A percentile compares a stretch with the other conserved stretches of the same genome.
These are phyloP conservation scores for Hirsutella minnesotensis DNA, from an alignment of 2,329 filamentous ascomycete genomes.

Conservation along the genomic window DNA sequence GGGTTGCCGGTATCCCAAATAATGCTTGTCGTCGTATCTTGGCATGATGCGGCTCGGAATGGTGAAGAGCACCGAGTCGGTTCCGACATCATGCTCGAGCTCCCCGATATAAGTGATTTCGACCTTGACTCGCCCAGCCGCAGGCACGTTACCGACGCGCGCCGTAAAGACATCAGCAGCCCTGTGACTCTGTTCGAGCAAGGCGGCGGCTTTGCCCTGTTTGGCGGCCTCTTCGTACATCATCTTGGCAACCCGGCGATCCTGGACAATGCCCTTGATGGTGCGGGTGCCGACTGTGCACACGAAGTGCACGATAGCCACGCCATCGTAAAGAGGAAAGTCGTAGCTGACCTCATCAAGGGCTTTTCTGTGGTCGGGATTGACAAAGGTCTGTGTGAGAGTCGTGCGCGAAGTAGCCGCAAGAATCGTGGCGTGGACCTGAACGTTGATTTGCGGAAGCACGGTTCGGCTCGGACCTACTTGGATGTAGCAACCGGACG, in stretches of 20 bases:
- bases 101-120: constrained; percentile 58
- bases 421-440: constrained; percentile 49
- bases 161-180: constrained; percentile 57
- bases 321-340: constrained; percentile 63
- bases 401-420: constrained; percentile 36
- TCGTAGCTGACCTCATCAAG: constrained; percentile 45
- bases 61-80: constrained; percentile 56
- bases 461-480: constrained; percentile 20
- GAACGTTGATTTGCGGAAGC: constrained; percentile 46
- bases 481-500: constrained; percentile 24
- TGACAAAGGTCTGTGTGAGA: constrained; percentile 48
- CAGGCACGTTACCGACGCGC: constrained; percentile 55
- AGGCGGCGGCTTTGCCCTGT: constrained; percentile 47
- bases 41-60: constrained; percentile 57
- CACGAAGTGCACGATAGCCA: constrained; percentile 55
- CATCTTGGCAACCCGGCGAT: constrained; percentile 47
- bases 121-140: constrained; percentile 42
- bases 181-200: constrained; percentile 49
- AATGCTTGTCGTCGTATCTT: constrained; percentile 38
- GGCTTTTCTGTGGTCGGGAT: constrained; percentile 27
- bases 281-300: constrained; percentile 50
- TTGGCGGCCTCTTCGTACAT: constrained; percentile 47
- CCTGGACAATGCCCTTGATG: constrained; percentile 54
- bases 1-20: too few relatives aligned
- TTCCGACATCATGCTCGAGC: constrained; percentile 58